These are phyloP conservation scores for Perilla frutescens DNA, from an alignment of 257 asterid genomes.

Conservation along the genomic window DNA sequence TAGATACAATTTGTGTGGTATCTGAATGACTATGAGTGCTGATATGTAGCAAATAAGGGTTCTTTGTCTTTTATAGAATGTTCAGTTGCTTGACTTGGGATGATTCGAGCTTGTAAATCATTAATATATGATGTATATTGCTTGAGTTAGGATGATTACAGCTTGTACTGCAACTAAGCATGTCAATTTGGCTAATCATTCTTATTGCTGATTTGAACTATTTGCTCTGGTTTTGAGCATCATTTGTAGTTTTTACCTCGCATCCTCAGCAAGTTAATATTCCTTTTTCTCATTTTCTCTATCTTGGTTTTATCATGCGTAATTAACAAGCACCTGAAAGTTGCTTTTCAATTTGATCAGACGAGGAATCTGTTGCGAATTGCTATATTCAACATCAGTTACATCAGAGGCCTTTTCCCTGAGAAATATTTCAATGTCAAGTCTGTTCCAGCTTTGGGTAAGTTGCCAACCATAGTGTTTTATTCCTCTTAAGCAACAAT, in stretches of 20 bases:
- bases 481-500: too few relatives aligned
- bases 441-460: too few relatives aligned
- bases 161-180: background rate
- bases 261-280: background rate
- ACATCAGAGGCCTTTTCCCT: too few relatives aligned
- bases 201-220: conserved; percentile 18
- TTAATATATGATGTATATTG: too few relatives aligned
- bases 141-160: conserved; percentile 14
- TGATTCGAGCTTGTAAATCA: too few relatives aligned
- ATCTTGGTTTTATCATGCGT: conserved; percentile 2
- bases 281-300: conserved; percentile 1
- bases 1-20: background rate
- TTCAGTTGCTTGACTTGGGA: background rate
- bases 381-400: conserved; percentile 93
- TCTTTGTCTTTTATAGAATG: background rate
- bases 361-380: conserved; percentile 92
- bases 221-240: conserved; percentile 22
- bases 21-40: background rate
- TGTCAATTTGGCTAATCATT: conserved; percentile 1
- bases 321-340: conserved; percentile 28
- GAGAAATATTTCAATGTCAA: too few relatives aligned
- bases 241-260: conserved; percentile 25
- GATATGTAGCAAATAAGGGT: background rate
- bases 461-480: too few relatives aligned
- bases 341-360: conserved; percentile 50